phyloP scores from a whole-genome alignment of 768 basidiomycete species.

The Macrolepiota dolichaula region DNA sequence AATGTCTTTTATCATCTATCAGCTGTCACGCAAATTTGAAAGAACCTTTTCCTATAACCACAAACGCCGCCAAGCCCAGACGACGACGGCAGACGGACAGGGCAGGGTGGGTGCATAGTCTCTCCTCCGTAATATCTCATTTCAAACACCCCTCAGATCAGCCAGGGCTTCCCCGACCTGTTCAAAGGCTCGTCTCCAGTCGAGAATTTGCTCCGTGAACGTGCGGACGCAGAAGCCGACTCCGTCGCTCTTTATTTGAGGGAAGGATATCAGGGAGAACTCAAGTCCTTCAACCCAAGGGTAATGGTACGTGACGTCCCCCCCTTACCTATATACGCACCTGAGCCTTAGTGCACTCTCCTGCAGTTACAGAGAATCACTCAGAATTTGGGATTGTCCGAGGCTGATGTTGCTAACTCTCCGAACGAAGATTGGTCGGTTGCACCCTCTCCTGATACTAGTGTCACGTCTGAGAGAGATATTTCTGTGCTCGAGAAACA shows the following conservation, averaged over 20 bases:
- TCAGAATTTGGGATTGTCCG: not conserved
- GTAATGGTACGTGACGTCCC: too few relatives aligned
- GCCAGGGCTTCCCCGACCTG: not conserved
- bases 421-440: not conserved
- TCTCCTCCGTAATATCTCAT: not conserved
- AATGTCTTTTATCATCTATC: too few relatives aligned
- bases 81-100: too few relatives aligned
- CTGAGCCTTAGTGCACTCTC: too few relatives aligned
- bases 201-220: not conserved
- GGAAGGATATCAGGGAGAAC: too few relatives aligned
- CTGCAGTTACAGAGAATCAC: too few relatives aligned
- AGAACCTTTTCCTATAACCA: too few relatives aligned
- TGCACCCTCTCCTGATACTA: not conserved
- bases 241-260: too few relatives aligned
- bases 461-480: not conserved
- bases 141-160: not conserved
- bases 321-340: too few relatives aligned
- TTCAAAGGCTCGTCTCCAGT: not conserved
- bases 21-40: too few relatives aligned
- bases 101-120: not conserved
- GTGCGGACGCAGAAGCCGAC: not conserved
- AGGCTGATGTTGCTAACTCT: conserved; percentile 1
- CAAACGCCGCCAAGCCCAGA: too few relatives aligned
- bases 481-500: not conserved
- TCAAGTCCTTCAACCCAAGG: too few relatives aligned